These are phyloP conservation scores for Aspergillus luchuensis DNA, from an alignment of 2,329 filamentous ascomycete genomes.

Conservation along the genomic window DNA sequence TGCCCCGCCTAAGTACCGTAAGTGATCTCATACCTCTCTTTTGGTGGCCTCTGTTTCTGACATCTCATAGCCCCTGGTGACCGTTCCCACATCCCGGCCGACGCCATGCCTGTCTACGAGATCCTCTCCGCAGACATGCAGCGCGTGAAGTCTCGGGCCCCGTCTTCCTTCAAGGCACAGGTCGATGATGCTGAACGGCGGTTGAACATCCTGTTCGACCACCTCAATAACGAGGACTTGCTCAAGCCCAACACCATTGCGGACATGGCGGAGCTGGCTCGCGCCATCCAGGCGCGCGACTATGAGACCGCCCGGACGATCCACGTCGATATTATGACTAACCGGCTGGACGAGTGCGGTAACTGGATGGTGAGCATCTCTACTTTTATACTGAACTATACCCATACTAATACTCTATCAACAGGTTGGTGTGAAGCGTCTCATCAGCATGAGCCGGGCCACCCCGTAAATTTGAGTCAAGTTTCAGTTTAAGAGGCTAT, in stretches of 20 bases:
- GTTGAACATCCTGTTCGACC: conserved; percentile 90
- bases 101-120: conserved; percentile 76
- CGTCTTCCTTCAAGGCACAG: conserved; percentile 80
- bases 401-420: conserved; percentile 1
- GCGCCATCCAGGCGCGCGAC: conserved; percentile 68
- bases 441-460: conserved; percentile 77
- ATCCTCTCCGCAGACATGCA: conserved; percentile 83
- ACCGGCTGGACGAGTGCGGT: conserved; percentile 77
- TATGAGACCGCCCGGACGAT: conserved; percentile 68
- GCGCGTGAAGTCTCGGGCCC: conserved; percentile 81
- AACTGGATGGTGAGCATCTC: conserved; percentile 76
- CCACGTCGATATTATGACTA: conserved; percentile 73
- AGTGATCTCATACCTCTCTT: conserved; percentile 35
- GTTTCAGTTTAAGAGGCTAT: not conserved
- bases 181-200: conserved; percentile 94
- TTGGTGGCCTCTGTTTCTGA: conserved; percentile 16
- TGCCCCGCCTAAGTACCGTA: conserved; percentile 68
- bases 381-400: not conserved
- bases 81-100: conserved; percentile 80
- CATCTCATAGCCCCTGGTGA: conserved; percentile 65
- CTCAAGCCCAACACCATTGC: conserved; percentile 70
- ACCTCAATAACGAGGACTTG: conserved; percentile 93
- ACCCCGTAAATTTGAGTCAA: conserved; percentile 55
- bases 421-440: conserved; percentile 73
- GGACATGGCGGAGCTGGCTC: conserved; percentile 55